A percentile compares a stretch with the other conserved stretches of the same genome.
Conservation (phyloP, 345 rosid genomes). For the Pistacia integerrima region DNA sequence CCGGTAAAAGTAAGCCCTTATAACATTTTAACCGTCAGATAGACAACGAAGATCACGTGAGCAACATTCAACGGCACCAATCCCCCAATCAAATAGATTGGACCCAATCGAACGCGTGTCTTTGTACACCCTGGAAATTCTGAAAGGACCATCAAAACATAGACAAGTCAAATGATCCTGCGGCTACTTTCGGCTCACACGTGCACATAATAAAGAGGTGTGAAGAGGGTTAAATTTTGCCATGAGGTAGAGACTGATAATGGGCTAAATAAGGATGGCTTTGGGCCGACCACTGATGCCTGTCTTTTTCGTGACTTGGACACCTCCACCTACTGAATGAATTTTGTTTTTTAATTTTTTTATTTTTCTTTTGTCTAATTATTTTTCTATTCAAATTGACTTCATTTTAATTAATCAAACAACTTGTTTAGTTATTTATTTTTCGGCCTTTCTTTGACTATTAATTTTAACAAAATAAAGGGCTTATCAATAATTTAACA, state of each 20-base stretch:
- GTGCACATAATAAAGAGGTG: neutral
- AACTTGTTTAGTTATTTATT: too few species aligned
- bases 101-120: neutral
- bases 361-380: too few species aligned
- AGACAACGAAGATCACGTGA: neutral
- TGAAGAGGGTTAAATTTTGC: neutral
- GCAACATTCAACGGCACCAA: neutral
- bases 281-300: neutral
- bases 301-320: conserved; percentile 6
- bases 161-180: conserved; percentile 6
- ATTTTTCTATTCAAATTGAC: too few species aligned
- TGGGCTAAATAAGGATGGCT: neutral
- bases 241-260: neutral
- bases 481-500: too few species aligned
- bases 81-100: neutral
- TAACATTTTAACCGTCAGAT: neutral
- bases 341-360: neutral
- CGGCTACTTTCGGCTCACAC: neutral
- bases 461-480: too few species aligned
- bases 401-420: too few species aligned
- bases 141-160: neutral
- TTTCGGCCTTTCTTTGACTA: too few species aligned
- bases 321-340: neutral
- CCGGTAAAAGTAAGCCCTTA: too few species aligned
- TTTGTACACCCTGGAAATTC: neutral